phyloP scores from a whole-genome alignment of 768 basidiomycete genomes.

The Pisolithus sp. region DNA sequence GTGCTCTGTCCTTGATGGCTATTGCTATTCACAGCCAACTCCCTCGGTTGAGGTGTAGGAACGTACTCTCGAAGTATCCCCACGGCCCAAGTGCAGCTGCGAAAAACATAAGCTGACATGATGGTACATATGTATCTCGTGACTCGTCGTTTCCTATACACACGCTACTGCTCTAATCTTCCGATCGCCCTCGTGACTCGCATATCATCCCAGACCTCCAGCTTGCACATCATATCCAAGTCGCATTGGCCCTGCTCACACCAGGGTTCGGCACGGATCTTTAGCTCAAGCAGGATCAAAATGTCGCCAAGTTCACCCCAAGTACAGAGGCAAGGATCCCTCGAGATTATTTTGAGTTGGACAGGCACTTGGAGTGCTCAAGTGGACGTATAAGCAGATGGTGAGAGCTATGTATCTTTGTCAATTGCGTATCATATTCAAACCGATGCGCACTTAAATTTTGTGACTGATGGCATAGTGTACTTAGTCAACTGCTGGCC shows the following conservation, averaged over 20 bases:
- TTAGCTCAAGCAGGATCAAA: slow-evolving; percentile 96
- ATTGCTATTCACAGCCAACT: too few species aligned
- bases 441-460: not conserved
- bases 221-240: slow-evolving; percentile 62
- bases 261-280: slow-evolving; percentile 60
- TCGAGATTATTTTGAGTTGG: slow-evolving; percentile 81
- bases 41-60: too few species aligned
- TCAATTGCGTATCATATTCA: slow-evolving; percentile 55
- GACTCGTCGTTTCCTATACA: not conserved
- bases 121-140: slow-evolving; percentile 25
- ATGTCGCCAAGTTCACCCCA: slow-evolving; percentile 80
- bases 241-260: slow-evolving; percentile 53
- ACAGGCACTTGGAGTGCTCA: slow-evolving; percentile 79
- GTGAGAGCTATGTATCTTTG: slow-evolving; percentile 87
- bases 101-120: not conserved
- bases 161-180: slow-evolving; percentile 38
- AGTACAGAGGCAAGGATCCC: slow-evolving; percentile 66
- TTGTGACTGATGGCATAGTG: not conserved
- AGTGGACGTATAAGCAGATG: slow-evolving; percentile 88
- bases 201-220: slow-evolving; percentile 55
- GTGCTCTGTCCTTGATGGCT: too few species aligned
- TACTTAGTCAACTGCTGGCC: slow-evolving; percentile 93
- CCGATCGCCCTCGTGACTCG: not conserved
- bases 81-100: too few species aligned
- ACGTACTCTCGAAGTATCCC: too few species aligned